Base-by-base conservation (phyloP, 768 basidiomycete species). In the Pilatotrama ljubarskyi region DNA sequence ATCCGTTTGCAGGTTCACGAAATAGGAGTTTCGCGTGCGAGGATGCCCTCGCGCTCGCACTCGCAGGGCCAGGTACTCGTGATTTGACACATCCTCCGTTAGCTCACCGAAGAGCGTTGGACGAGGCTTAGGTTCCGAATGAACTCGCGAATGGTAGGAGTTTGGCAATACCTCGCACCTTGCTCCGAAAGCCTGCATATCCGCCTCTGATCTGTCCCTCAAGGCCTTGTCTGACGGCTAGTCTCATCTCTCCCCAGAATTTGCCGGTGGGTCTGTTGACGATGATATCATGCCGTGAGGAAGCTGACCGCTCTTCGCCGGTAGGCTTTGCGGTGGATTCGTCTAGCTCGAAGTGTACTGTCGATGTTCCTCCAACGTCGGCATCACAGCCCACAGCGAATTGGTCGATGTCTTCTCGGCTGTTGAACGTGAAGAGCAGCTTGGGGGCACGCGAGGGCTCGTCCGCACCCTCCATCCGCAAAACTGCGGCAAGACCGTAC, bases 1-100 rank as follows among this genome's bases (percentile, higher is more conserved):
- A 51, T 93, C 90, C 2, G 94, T 96, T 72, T 97, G 95, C 46
- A 98, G 76, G 74, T 98, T 98, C 48, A 93, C 89, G 65, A 90
- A 95, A 78, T 94, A 98, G n/a, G 91, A 87, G 64, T 84, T 85
- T 62, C 86, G 84, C 41, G 90, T 90, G 40, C 83, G 80, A 20
- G 86, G 84, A 63, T 92, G 85, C 2, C 94, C 95, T 24, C 82
- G 82, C 59, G 88, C 83, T 15, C 91, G 86, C 11, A 97, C 75
- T 4, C 91, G 87, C 51, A 98, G 76, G 2, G 87, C 86, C 25
- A 98, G 79, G 73, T 89, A 98, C 17, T 84, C 80, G 70, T 95
- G 91, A 38, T 81, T 77, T 35, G 90, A 88, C 29, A 91, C 84
- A 76, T 98, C 95, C 68, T 96, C 93, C 4, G 80, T 82, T 49